phyloP scores from a whole-genome alignment of 2,329 filamentous ascomycete species.

The Phoma herbarum region DNA sequence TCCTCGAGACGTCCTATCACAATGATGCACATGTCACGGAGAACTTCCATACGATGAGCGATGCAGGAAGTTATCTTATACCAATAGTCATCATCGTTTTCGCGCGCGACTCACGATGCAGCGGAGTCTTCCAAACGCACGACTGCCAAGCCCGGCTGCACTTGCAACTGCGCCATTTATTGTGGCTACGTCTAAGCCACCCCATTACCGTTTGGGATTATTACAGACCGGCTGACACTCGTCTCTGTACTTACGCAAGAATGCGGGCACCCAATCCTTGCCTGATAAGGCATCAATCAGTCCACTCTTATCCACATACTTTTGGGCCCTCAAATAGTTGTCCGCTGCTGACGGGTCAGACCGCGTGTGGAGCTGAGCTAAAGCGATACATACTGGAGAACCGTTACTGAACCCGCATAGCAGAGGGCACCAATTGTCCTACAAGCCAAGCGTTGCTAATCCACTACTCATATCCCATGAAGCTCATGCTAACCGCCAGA shows the following conservation, averaged over 20 bases:
- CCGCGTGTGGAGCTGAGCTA: slow-evolving; percentile 20
- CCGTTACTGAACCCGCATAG: slow-evolving; percentile 26
- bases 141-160: slow-evolving; percentile 18
- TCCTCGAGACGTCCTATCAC: not conserved
- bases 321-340: slow-evolving; percentile 7
- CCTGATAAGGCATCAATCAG: slow-evolving; percentile 13
- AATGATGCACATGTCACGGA: not conserved
- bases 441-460: slow-evolving; percentile 39
- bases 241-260: slow-evolving; percentile 19
- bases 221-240: slow-evolving; percentile 9
- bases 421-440: slow-evolving; percentile 23
- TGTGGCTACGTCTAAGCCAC: slow-evolving; percentile 23
- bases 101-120: slow-evolving; percentile 13
- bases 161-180: slow-evolving; percentile 22
- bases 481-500: slow-evolving; percentile 35
- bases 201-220: slow-evolving; percentile 12
- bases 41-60: not conserved
- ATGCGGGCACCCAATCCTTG: slow-evolving; percentile 9
- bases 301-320: slow-evolving; percentile 22
- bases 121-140: slow-evolving; percentile 6
- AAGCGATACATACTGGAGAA: slow-evolving; percentile 19
- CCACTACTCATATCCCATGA: slow-evolving; percentile 25
- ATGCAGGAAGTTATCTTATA: not conserved
- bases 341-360: slow-evolving; percentile 17
- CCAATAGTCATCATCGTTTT: slow-evolving; percentile 10